These are phyloP conservation scores for Colletotrichum sp. DNA, from an alignment of 2,329 filamentous ascomycete species.

Conservation along the genomic window DNA sequence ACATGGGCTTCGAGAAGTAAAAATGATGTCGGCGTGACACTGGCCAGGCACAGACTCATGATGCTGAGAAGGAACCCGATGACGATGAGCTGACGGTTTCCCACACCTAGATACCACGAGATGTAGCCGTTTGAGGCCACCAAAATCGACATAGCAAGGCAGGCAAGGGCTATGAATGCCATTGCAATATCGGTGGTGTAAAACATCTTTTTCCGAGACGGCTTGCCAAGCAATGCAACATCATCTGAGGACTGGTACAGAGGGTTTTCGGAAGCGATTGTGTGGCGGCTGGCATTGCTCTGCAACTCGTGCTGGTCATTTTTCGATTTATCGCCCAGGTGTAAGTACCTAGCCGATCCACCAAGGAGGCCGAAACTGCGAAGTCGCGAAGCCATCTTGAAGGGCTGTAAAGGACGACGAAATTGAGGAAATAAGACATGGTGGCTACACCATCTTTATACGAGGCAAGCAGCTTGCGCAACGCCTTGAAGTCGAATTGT, in stretches of 20 bases:
- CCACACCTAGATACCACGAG: background rate
- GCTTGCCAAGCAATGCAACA: background rate
- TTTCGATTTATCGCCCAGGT: too few relatives aligned
- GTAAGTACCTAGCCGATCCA: too few relatives aligned
- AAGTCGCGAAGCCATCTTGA: too few relatives aligned
- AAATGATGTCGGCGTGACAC: rapidly evolving
- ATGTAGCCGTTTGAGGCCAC: rapidly evolving
- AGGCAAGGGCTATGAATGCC: rapidly evolving
- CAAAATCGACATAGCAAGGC: rapidly evolving
- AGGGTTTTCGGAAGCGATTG: too few relatives aligned
- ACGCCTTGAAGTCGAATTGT: too few relatives aligned
- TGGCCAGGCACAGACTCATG: background rate
- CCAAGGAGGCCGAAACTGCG: too few relatives aligned
- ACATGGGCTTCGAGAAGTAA: rapidly evolving
- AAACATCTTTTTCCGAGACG: rapidly evolving
- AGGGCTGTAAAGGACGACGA: too few relatives aligned
- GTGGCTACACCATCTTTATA: too few relatives aligned
- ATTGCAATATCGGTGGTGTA: rapidly evolving
- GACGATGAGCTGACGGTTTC: rapidly evolving
- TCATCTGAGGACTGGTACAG: rapidly evolving
- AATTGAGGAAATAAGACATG: too few relatives aligned
- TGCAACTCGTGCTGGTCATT: too few relatives aligned
- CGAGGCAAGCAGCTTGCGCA: too few relatives aligned
- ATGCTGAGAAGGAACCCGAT: background rate
- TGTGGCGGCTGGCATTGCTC: too few relatives aligned